These are phyloP conservation scores for Ambrosia hybrid DNA, from an alignment of 140 eudicot species.

Conservation along the genomic window DNA sequence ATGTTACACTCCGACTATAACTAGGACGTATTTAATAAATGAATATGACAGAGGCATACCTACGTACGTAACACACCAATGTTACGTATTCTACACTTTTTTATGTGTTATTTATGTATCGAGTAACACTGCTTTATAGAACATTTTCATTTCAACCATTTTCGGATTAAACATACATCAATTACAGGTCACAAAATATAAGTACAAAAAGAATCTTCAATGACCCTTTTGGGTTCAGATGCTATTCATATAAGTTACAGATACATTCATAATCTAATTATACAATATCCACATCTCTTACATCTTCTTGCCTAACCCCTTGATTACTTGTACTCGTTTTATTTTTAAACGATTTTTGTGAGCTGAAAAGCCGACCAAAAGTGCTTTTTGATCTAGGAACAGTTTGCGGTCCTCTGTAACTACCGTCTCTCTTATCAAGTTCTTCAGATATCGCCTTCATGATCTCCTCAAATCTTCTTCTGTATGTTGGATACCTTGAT, in stretches of 20 bases:
- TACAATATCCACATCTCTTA: constrained; percentile 47
- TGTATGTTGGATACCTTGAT: constrained; percentile 80
- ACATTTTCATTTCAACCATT: not conserved
- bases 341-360: constrained; percentile 49
- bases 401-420: constrained; percentile 36
- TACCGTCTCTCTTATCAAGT: constrained; percentile 43
- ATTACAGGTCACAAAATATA: constrained; percentile 20
- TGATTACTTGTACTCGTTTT: constrained; percentile 38
- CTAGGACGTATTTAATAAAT: no score
- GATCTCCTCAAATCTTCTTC: constrained; percentile 64
- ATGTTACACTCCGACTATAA: no score
- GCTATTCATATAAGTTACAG: constrained; percentile 1
- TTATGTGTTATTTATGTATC: no score
- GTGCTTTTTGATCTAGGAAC: constrained; percentile 52
- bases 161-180: not conserved
- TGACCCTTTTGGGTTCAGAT: constrained; percentile 3
- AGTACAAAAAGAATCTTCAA: constrained; percentile 25
- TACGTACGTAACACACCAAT: no score
- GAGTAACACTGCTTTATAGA: no score
- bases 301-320: constrained; percentile 42
- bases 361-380: constrained; percentile 55
- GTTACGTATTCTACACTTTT: no score
- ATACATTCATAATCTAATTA: constrained; percentile 23
- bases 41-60: no score
- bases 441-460: constrained; percentile 53